Conservation (phyloP, 1,139 yeast species). For the Trichomonascaceae sp. region DNA sequence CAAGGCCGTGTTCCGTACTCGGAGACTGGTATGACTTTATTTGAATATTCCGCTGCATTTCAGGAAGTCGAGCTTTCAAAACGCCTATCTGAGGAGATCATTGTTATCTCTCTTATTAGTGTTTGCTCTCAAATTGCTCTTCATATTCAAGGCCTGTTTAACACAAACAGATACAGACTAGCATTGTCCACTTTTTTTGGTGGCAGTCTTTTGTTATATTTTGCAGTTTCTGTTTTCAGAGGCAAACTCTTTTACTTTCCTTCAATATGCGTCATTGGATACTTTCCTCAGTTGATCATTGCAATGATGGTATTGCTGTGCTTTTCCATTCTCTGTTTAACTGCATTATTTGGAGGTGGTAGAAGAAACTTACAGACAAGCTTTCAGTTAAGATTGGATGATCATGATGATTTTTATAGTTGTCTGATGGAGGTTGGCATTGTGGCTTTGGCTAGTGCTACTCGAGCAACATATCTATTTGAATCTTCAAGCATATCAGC, state of each 20-base stretch:
- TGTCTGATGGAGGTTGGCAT: conserved; percentile 55
- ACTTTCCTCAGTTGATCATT: conserved; percentile 55
- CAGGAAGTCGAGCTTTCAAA: conserved; percentile 57
- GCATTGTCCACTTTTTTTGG: conserved; percentile 59
- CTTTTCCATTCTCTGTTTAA: conserved; percentile 45
- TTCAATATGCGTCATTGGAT: conserved; percentile 47
- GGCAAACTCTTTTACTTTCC: conserved; percentile 48
- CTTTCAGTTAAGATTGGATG: conserved; percentile 35
- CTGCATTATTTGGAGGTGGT: conserved; percentile 53
- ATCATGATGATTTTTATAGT: conserved; percentile 61
- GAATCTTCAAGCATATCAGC: conserved; percentile 49
- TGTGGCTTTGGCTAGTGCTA: conserved; percentile 59
- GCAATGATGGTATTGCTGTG: conserved; percentile 48
- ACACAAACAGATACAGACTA: conserved; percentile 48
- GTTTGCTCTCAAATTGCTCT: conserved; percentile 49
- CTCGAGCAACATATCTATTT: conserved; percentile 57
- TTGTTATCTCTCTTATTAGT: conserved; percentile 48
- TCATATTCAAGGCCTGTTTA: conserved; percentile 53
- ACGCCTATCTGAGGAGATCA: conserved; percentile 49
- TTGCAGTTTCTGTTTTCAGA: conserved; percentile 35
- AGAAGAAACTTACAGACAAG: background rate
- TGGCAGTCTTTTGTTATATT: conserved; percentile 42
- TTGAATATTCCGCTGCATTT: conserved; percentile 68
- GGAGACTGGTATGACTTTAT: conserved; percentile 65
- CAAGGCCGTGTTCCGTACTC: conserved; percentile 54